These are phyloP conservation scores for Dryas alaskensis DNA, from an alignment of 306 rosid species.

Conservation along the genomic window DNA sequence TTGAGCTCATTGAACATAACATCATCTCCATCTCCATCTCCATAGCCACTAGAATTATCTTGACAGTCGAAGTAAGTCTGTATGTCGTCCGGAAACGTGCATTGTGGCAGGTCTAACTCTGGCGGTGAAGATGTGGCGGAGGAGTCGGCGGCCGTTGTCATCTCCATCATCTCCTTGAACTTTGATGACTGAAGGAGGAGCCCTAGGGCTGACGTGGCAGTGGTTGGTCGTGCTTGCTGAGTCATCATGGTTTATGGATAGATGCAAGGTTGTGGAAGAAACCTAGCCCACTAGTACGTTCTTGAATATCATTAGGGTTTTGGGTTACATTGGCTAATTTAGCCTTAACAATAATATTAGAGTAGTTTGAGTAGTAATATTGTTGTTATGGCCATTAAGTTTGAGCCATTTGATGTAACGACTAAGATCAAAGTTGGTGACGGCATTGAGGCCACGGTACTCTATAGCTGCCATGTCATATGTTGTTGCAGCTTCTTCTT, in stretches of 20 bases:
- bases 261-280: constrained; percentile 30
- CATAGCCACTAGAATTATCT: constrained; percentile 23
- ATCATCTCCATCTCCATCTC: constrained; percentile 37
- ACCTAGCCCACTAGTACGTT: constrained; percentile 13
- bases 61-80: constrained; percentile 37
- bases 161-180: constrained; percentile 55
- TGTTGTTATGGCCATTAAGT: constrained; percentile 21
- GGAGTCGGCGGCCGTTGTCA: constrained; percentile 18
- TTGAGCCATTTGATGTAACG: constrained; percentile 50
- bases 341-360: not conserved
- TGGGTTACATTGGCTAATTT: not conserved
- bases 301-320: constrained; percentile 19
- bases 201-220: constrained; percentile 45
- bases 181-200: constrained; percentile 43
- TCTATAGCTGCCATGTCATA: constrained; percentile 47
- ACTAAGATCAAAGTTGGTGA: constrained; percentile 45
- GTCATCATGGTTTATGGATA: constrained; percentile 18
- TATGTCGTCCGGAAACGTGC: constrained; percentile 36
- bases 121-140: constrained; percentile 9
- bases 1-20: constrained; percentile 36
- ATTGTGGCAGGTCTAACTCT: constrained; percentile 1
- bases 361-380: constrained; percentile 2
- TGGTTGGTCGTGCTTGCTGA: constrained; percentile 28
- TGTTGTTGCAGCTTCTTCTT: constrained; percentile 48
- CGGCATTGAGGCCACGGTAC: constrained; percentile 46